These are phyloP conservation scores for Ceratocystis destructans DNA, from an alignment of 2,329 filamentous ascomycete species.

Conservation along the genomic window DNA sequence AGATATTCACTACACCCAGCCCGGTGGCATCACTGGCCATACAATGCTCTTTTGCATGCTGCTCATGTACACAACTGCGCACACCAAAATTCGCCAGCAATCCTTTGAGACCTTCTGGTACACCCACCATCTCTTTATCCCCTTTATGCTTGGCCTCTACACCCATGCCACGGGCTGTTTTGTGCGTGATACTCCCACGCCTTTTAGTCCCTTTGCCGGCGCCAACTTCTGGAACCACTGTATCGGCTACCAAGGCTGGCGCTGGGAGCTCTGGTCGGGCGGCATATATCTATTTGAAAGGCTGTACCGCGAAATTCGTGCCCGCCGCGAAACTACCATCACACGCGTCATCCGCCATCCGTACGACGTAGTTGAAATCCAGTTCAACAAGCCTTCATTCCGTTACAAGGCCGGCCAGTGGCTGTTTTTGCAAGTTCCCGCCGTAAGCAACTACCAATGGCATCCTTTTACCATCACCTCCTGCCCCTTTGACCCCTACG, in stretches of 20 bases:
- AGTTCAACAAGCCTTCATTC: constrained; percentile 79
- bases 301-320: constrained; percentile 79
- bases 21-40: constrained; percentile 87
- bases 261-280: constrained; percentile 85
- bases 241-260: constrained; percentile 89
- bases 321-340: constrained; percentile 72
- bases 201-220: constrained; percentile 74
- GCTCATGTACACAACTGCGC: constrained; percentile 92
- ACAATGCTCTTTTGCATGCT: constrained; percentile 98
- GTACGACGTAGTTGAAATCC: constrained; percentile 83
- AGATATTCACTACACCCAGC: constrained; percentile 79
- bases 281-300: constrained; percentile 77
- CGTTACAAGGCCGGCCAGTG: constrained; percentile 87
- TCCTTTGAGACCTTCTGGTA: constrained; percentile 99
- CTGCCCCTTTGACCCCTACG: constrained; percentile 75
- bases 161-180: constrained; percentile 95
- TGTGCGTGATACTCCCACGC: constrained; percentile 63
- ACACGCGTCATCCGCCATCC: constrained; percentile 91
- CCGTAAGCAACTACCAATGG: constrained; percentile 70
- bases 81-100: constrained; percentile 86
- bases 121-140: constrained; percentile 92
- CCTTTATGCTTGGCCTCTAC: constrained; percentile 85
- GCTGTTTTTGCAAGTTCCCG: constrained; percentile 76
- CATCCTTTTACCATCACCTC: constrained; percentile 91
- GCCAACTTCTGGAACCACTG: constrained; percentile 80